Evolutionary conservation across 495 filamentous ascomycete species (phyloP).

Genomic region (Penicillium canescens): DNA sequence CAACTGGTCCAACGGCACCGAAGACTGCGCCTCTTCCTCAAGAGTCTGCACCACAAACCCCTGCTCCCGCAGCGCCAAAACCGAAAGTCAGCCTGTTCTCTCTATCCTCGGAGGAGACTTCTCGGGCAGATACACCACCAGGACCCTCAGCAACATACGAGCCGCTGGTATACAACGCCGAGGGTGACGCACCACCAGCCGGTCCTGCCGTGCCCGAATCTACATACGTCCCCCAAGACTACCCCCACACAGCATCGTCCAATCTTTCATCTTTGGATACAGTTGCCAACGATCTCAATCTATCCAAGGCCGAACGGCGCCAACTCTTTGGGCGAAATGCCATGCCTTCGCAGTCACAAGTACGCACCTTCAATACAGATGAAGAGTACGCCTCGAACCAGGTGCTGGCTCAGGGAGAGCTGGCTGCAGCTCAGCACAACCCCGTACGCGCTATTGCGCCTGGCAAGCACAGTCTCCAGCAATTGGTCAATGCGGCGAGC

Average conservation of each 20-base stretch:
- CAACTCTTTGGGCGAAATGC: slow-evolving; percentile 77
- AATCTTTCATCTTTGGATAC: slow-evolving; percentile 44
- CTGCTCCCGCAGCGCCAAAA: slow-evolving; percentile 33
- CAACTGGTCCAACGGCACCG: slow-evolving; percentile 15
- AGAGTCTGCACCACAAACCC: slow-evolving; percentile 10
- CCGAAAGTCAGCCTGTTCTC: slow-evolving; percentile 67
- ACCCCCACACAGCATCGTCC: slow-evolving; percentile 23
- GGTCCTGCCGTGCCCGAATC: slow-evolving; percentile 23
- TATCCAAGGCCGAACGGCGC: slow-evolving; percentile 69
- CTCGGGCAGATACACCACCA: slow-evolving; percentile 6
- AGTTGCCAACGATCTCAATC: slow-evolving; percentile 72
- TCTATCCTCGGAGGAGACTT: slow-evolving; percentile 32
- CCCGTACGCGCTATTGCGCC: slow-evolving; percentile 82
- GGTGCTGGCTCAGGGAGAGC: slow-evolving; percentile 40
- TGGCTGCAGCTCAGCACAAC: slow-evolving; percentile 73
- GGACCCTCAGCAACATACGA: slow-evolving; percentile 38
- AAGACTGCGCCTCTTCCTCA: slow-evolving; percentile 6
- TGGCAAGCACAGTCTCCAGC: slow-evolving; percentile 83
- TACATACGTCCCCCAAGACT: slow-evolving; percentile 3
- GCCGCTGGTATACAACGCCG: slow-evolving; percentile 49
- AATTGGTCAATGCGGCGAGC: slow-evolving; percentile 79
- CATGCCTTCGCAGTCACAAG: slow-evolving; percentile 36
- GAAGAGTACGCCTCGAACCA: slow-evolving; percentile 83
- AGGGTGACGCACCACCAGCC: slow-evolving; percentile 24
- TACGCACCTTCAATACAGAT: slow-evolving; percentile 84